These are phyloP conservation scores for Zoysia pacifica DNA, from an alignment of 176 grass and related monocot species.

Conservation along the genomic window DNA sequence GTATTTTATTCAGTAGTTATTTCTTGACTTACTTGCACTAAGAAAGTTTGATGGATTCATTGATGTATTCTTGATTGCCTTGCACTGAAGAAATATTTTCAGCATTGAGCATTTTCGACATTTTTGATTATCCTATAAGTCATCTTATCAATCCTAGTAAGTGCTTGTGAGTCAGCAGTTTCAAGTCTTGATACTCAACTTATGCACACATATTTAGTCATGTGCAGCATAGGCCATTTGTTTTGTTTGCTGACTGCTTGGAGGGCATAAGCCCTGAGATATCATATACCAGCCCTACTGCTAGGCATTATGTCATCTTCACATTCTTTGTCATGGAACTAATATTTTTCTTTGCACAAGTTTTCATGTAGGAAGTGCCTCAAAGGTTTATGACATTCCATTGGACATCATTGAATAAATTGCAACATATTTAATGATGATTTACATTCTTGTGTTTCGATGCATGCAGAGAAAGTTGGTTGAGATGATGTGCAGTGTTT, in stretches of 20 bases:
- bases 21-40: too few relatives aligned
- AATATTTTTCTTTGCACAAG: not conserved
- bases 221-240: not conserved
- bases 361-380: conserved; percentile 19
- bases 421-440: conserved; percentile 21
- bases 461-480: conserved; percentile 82
- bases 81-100: too few relatives aligned
- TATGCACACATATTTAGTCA: conserved; percentile 7
- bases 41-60: too few relatives aligned
- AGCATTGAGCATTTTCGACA: too few relatives aligned
- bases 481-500: conserved; percentile 97
- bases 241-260: not conserved
- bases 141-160: conserved; percentile 9
- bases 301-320: not conserved
- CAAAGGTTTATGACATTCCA: not conserved
- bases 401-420: conserved; percentile 21
- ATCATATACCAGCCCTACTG: not conserved
- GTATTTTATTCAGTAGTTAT: too few relatives aligned
- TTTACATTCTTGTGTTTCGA: conserved; percentile 25
- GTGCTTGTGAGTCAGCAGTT: not conserved
- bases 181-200: not conserved
- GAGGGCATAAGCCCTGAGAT: not conserved
- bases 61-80: too few relatives aligned
- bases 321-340: not conserved
- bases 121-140: not conserved